Evolutionary conservation across 2,329 filamentous ascomycete species (phyloP), one percentile per base, ranked within the genome.

Genomic region (Pseudogymnoascus sp.): DNA sequence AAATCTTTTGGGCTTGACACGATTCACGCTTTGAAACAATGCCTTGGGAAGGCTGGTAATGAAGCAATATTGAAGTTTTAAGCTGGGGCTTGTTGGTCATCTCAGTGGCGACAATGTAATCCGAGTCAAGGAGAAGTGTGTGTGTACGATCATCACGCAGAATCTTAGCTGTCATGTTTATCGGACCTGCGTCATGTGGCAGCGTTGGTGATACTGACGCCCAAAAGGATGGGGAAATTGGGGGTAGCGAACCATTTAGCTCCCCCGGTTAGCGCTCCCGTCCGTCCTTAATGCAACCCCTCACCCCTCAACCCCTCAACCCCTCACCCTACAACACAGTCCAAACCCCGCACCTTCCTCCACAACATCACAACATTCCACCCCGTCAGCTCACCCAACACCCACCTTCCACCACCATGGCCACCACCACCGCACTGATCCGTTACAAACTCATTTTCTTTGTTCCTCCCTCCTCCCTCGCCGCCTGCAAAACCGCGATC

Each of bases 401-500:
- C 14, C 21, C 33, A 38, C 23, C 12, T 11, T 23, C 55, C 19
- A 16, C 31, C 26, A n/a, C 35, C 33, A 60, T 59, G 35, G 29
- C 55, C 3, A 10, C 29, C 21, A 49, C 55, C 23, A 11, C 52
- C 10, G 16, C 55, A 14, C 23, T 45, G 39, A 60, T 43, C 31
- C 64, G 64, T 60, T 77, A 72, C 69, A 75, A 71, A 45, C 77
- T 85, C 39, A 72, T 83, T 62, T 85, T 85, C 69, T 78, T 78
- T 72, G 79, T 77, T 0, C 82, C 82, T 0, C 68, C 73, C 0
- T 23, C 74, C 5, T 73, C 73, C 19, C 73, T 81, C n/a, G 74
- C 74, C n/a, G 74, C 74, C 11, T 81, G 80, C 71, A 85, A 85
- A 70, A 63, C 73, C 0, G 83, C 83, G 64, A 75, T 85, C 67